These are phyloP conservation scores for Selenicereus undatus DNA, from an alignment of 148 eudicot genomes.

Conservation along the genomic window DNA sequence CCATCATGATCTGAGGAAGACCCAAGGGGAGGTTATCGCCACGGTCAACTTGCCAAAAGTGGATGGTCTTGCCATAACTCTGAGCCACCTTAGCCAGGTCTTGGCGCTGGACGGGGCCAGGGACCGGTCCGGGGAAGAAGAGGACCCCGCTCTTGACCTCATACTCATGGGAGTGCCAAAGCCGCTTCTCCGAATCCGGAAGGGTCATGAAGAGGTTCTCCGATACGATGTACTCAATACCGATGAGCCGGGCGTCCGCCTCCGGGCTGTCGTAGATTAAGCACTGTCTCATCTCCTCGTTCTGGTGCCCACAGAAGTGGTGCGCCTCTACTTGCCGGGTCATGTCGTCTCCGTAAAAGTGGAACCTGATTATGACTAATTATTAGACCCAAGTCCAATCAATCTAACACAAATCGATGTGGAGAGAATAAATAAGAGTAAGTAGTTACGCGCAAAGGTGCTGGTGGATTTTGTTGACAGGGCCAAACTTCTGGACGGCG, in stretches of 20 bases:
- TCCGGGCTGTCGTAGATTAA: conserved; percentile 75
- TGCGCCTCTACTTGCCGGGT: conserved; percentile 89
- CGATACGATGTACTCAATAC: conserved; percentile 75
- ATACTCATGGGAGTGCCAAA: conserved; percentile 90
- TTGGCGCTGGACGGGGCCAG: conserved; percentile 58
- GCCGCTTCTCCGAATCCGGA: conserved; percentile 68
- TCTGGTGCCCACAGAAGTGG: conserved; percentile 82
- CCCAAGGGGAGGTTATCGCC: conserved; percentile 82
- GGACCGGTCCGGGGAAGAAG: conserved; percentile 62
- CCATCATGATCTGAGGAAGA: conserved; percentile 89
- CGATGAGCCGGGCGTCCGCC: conserved; percentile 62
- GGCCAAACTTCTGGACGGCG: conserved; percentile 65
- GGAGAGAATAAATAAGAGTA: too few relatives aligned
- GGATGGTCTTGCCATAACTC: conserved; percentile 77
- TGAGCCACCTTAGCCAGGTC: conserved; percentile 70
- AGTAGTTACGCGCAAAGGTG: conserved; percentile 92
- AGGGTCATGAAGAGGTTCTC: conserved; percentile 63
- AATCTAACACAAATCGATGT: too few relatives aligned
- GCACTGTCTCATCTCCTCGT: conserved; percentile 90
- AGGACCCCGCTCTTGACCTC: conserved; percentile 87
- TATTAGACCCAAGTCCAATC: too few relatives aligned
- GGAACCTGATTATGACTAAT: conserved; percentile 40
- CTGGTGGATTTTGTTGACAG: conserved; percentile 77
- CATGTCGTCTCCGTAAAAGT: conserved; percentile 84
- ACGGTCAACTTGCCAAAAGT: conserved; percentile 85